Conservation (phyloP, 116 monocot genomes). For the Thalassia testudinum region DNA sequence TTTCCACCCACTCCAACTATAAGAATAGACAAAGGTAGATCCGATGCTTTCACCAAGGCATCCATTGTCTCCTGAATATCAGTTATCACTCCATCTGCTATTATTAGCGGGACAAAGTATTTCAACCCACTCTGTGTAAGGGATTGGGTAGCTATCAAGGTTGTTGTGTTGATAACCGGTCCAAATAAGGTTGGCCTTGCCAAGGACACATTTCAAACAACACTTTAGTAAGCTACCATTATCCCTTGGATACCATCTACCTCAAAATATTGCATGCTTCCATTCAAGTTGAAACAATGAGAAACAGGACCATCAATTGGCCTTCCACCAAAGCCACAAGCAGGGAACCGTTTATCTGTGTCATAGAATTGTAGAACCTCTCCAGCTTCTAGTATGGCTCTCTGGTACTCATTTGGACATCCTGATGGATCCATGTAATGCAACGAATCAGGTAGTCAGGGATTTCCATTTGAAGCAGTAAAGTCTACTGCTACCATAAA, state of each 20-base stretch:
- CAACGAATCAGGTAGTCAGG: constrained; percentile 35
- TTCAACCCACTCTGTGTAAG: constrained; percentile 19
- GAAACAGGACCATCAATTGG: constrained; percentile 24
- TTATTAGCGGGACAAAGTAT: constrained; percentile 60
- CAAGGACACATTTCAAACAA: constrained; percentile 44
- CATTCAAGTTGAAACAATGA: constrained; percentile 74
- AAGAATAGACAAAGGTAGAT: no score
- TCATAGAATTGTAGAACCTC: constrained; percentile 75
- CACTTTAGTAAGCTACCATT: constrained; percentile 44
- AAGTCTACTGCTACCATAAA: constrained; percentile 82
- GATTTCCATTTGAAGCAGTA: constrained; percentile 79
- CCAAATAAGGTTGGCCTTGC: constrained; percentile 71
- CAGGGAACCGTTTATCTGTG: constrained; percentile 45
- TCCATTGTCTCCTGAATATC: constrained; percentile 56
- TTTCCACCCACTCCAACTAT: no score
- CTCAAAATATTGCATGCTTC: constrained; percentile 11
- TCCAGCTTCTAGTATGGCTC: constrained; percentile 57
- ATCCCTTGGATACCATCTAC: constrained; percentile 60
- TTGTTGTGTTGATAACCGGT: constrained; percentile 47
- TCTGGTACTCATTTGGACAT: constrained; percentile 53
- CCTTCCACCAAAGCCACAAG: constrained; percentile 75
- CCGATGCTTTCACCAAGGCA: constrained; percentile 47
- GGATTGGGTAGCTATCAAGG: constrained; percentile 31
- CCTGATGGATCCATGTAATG: constrained; percentile 66
- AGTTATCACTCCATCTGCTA: constrained; percentile 69